Base-by-base conservation (phyloP, 805 yeast species). In the Cyberlindnera veronae region DNA sequence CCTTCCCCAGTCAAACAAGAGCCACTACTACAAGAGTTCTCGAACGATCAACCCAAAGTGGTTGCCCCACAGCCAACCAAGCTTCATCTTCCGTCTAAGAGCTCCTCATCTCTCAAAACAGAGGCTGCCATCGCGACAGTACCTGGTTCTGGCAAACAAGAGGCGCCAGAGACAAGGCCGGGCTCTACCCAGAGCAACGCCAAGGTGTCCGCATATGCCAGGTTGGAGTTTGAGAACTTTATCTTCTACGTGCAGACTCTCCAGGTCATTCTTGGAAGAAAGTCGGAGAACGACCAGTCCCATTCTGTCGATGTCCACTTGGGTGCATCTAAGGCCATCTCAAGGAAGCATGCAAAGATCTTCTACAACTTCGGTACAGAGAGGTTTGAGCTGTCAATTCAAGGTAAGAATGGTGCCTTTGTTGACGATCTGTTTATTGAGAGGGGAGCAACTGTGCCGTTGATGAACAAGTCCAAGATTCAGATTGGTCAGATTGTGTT, bases 361-460 rank as follows among this genome's bases (percentile, higher is more conserved):
- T 91, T 90, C 60, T 93, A 91, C 67, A 93, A 93, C 60, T 93
- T 93, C 63, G 98, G 96, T 4, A 89, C 95, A 4, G 98, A 91
- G 59, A 67, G 95, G 49, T 93, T 93, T 57, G 99, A 93, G 62
- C 67, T 93, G 32, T 81, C 95, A 8, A 89, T 93, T 2, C 70
- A 90, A 51, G 99, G 99, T 15, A 75, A 96, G 52, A 93, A 93
- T 61, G 99, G 99, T 28, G 97, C 97, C 3, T 93, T 93, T 69
- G 95, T 93, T 4, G 93, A 91, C 61, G 96, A 89, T 50, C 71
- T 70, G 26, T 93, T 91, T 61, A 83, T 93, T 6, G 96, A 88
- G 57, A 78, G 84, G 45, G 97, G 96, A 8, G 80, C 86, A 27
- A 93, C 99, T 0, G 89, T 93, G 8, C 96, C 96, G 2, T 67